Percentiles rank a stretch among this genome's conserved stretches.
Evolutionary conservation across 805 yeast genomes (phyloP).

Genomic region (Yarrowia porcina): DNA sequence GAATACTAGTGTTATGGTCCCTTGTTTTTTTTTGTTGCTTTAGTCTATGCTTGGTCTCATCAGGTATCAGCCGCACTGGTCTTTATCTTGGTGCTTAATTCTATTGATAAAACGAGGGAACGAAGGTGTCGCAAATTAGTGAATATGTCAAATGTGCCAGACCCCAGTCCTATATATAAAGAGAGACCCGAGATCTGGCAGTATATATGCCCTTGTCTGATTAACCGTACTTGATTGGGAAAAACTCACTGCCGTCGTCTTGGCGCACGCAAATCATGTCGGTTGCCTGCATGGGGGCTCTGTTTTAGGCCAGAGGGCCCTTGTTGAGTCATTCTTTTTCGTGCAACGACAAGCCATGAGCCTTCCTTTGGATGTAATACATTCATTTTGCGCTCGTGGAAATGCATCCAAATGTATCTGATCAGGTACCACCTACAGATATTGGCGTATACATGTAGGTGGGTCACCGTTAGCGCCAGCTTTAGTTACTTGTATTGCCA

Average conservation of each 20-base stretch:
- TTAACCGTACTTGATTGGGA: not conserved
- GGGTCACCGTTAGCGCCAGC: not conserved
- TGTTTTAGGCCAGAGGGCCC: not conserved
- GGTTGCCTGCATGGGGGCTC: not conserved
- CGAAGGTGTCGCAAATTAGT: not conserved
- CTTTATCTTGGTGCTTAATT: constrained; percentile 1
- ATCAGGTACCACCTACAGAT: not conserved
- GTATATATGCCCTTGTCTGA: not conserved
- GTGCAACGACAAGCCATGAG: not conserved
- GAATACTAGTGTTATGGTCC: not conserved
- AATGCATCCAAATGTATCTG: constrained; percentile 1
- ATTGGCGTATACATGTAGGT: not conserved
- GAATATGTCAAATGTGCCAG: not conserved
- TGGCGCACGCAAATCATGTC: not conserved
- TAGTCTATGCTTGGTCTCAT: constrained; percentile 8
- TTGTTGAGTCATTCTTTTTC: not conserved
- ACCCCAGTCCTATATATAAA: not conserved
- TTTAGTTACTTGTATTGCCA: not conserved
- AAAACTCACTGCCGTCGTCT: not conserved
- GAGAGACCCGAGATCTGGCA: not conserved
- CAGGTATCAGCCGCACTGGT: constrained; percentile 4
- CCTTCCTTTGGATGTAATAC: not conserved
- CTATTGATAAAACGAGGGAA: not conserved
- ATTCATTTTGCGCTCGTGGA: not conserved
- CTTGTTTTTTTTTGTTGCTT: not conserved